Conservation (phyloP, 768 basidiomycete genomes). For the Macrocybe gigantea region DNA sequence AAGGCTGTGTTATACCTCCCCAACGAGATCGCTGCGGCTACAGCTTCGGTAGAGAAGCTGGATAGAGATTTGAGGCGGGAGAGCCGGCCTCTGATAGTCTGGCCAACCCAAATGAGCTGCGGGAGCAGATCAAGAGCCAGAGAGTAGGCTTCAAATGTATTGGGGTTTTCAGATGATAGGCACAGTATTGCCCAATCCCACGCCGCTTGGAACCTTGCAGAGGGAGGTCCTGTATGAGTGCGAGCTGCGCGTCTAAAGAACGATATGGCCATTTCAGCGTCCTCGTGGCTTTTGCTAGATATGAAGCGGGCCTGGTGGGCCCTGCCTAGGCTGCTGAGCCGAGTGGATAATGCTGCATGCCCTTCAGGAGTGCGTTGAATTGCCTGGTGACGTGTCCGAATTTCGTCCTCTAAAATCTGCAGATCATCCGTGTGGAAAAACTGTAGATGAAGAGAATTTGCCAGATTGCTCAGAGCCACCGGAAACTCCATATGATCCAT, state of each 20-base stretch:
- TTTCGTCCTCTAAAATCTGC: no score
- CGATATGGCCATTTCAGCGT: no score
- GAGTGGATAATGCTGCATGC: no score
- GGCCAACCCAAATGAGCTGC: not conserved
- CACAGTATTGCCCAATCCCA: not conserved
- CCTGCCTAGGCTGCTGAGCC: no score
- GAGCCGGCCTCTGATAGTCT: not conserved
- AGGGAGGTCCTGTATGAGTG: not conserved
- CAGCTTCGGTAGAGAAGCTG: constrained; percentile 7
- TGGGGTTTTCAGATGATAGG: not conserved
- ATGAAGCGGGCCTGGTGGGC: no score
- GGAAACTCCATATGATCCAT: constrained; percentile 7
- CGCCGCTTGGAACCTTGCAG: not conserved
- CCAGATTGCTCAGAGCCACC: constrained; percentile 8
- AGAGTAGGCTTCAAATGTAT: not conserved
- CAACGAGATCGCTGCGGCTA: constrained; percentile 16
- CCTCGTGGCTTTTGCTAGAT: no score
- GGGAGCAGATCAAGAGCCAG: not conserved
- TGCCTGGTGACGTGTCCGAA: no score
- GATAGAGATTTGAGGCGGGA: not conserved
- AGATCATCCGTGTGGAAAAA: no score
- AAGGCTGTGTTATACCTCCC: constrained; percentile 18
- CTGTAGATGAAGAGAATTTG: not conserved
- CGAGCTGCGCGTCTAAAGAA: no score
- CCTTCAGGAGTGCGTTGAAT: no score